These are phyloP conservation scores for Dissophora ornata DNA, from an alignment of 192 early-diverging fungal species.

Conservation along the genomic window DNA sequence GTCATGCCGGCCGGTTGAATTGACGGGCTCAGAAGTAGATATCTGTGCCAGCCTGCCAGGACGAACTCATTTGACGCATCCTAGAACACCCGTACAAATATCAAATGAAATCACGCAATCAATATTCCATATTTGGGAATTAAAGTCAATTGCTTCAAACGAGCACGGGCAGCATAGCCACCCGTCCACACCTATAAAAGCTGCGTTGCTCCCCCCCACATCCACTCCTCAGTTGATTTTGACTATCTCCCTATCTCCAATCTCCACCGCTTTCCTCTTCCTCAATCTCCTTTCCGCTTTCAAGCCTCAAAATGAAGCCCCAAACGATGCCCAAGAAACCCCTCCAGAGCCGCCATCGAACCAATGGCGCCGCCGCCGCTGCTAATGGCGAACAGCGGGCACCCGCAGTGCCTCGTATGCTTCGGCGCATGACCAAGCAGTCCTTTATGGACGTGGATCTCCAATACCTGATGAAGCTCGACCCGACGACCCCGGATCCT, in stretches of 20 bases:
- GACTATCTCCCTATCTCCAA: not conserved
- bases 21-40: too few relatives aligned
- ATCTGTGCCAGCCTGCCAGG: too few relatives aligned
- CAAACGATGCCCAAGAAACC: constrained; percentile 38
- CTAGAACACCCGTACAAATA: too few relatives aligned
- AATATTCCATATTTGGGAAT: not conserved
- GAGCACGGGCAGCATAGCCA: too few relatives aligned
- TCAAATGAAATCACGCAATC: not conserved
- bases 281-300: not conserved
- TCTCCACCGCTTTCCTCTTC: not conserved
- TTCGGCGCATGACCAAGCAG: constrained; percentile 48
- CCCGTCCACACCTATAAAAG: too few relatives aligned
- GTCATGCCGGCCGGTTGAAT: too few relatives aligned
- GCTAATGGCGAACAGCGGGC: constrained; percentile 1
- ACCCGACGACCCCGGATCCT: constrained; percentile 40
- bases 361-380: not conserved
- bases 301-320: too few relatives aligned
- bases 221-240: too few relatives aligned
- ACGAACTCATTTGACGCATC: too few relatives aligned
- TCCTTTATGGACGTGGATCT: constrained; percentile 54
- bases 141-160: too few relatives aligned
- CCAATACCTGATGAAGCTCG: constrained; percentile 45
- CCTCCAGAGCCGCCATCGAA: constrained; percentile 44
- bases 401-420: constrained; percentile 41
- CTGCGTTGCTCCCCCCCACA: too few relatives aligned